These are phyloP conservation scores for Senna tora DNA, from an alignment of 306 rosid genomes.

Conservation along the genomic window DNA sequence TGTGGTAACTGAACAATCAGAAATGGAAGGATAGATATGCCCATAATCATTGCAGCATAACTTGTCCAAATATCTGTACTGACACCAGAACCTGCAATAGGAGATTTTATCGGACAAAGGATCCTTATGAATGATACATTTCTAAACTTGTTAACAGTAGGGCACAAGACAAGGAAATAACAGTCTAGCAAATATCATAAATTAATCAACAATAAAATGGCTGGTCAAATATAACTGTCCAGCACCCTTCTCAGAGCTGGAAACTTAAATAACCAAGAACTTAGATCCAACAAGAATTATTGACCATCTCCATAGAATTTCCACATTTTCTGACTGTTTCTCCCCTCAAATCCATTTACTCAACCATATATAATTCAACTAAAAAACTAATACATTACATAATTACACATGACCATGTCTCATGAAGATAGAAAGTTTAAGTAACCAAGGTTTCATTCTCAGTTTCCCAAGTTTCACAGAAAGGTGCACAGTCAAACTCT, in stretches of 20 bases:
- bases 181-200: slow-evolving; percentile 7
- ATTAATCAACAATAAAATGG: slow-evolving; percentile 3
- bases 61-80: slow-evolving; percentile 95
- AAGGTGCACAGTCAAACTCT: neutral
- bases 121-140: slow-evolving; percentile 31
- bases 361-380: slow-evolving; percentile 9
- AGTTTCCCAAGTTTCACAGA: neutral
- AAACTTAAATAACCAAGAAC: slow-evolving; percentile 19
- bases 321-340: neutral
- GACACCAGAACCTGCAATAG: slow-evolving; percentile 85
- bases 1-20: slow-evolving; percentile 89
- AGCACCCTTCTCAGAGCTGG: slow-evolving; percentile 24
- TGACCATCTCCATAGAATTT: neutral
- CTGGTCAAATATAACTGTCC: slow-evolving; percentile 5
- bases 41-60: slow-evolving; percentile 87
- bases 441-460: neutral
- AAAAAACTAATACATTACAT: neutral
- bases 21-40: slow-evolving; percentile 76
- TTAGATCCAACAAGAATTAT: neutral
- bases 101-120: slow-evolving; percentile 26
- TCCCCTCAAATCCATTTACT: neutral
- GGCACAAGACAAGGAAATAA: neutral
- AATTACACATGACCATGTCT: neutral
- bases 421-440: slow-evolving; percentile 1
- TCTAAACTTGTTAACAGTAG: slow-evolving; percentile 5